phyloP scores from a whole-genome alignment of 1,139 yeast genomes.

The Kodamaea derodonti region DNA sequence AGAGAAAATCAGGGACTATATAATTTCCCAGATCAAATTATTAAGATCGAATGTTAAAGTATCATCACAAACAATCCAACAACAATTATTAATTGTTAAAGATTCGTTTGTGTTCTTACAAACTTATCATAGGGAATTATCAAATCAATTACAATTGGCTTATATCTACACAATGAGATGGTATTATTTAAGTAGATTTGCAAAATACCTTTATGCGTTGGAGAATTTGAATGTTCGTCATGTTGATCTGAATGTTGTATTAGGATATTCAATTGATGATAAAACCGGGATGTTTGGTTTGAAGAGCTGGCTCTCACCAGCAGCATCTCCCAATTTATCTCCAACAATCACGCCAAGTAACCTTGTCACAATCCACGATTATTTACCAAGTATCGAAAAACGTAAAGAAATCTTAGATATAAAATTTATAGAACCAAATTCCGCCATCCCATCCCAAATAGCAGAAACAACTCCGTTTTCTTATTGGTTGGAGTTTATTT shows the following conservation, averaged over 20 bases:
- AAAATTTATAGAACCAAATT: conserved; percentile 13
- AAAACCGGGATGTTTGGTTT: conserved; percentile 25
- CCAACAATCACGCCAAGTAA: background rate
- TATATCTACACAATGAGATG: conserved; percentile 86
- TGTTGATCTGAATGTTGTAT: conserved; percentile 49
- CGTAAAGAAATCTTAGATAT: conserved; percentile 46
- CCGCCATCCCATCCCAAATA: conserved; percentile 78
- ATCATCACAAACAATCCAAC: conserved; percentile 75
- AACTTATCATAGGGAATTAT: conserved; percentile 56
- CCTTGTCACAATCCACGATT: conserved; percentile 36
- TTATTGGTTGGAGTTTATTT: conserved; percentile 71
- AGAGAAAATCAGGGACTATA: conserved; percentile 71
- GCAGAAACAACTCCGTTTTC: conserved; percentile 72
- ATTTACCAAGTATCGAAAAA: conserved; percentile 52
- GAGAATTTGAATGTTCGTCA: conserved; percentile 55
- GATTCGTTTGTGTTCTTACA: conserved; percentile 59
- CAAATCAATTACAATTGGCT: conserved; percentile 73
- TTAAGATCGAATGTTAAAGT: conserved; percentile 45
- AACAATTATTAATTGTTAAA: conserved; percentile 53
- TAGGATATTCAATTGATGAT: conserved; percentile 40
- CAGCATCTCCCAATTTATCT: conserved; percentile 4
- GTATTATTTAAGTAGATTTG: conserved; percentile 82
- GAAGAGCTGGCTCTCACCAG: conserved; percentile 23
- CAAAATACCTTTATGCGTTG: conserved; percentile 72
- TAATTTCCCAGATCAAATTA: conserved; percentile 60